Conservation (phyloP, 805 yeast genomes). For the Monosporozyma aquatica region DNA sequence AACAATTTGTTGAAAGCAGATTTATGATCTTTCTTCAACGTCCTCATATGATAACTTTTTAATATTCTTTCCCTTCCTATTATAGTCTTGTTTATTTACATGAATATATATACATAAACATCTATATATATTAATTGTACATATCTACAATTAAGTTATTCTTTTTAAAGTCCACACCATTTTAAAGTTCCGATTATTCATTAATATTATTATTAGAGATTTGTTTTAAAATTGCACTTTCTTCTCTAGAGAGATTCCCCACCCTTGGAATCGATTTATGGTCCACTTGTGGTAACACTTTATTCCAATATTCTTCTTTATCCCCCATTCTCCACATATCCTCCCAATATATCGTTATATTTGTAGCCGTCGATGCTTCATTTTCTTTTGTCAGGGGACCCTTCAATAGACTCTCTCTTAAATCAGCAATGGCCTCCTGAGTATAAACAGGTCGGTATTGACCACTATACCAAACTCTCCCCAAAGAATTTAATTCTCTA, state of each 20-base stretch:
- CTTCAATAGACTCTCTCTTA: conserved; percentile 29
- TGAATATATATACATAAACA: neutral
- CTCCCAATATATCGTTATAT: conserved; percentile 68
- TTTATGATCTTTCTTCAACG: conserved; percentile 39
- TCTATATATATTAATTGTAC: neutral
- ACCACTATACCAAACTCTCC: conserved; percentile 78
- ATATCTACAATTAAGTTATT: no score
- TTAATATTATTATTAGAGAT: conserved; percentile 30
- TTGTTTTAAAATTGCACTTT: conserved; percentile 55
- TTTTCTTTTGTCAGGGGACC: no score
- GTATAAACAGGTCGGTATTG: conserved; percentile 85
- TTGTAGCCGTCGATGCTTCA: no score
- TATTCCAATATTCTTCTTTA: conserved; percentile 54
- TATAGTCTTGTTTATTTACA: neutral
- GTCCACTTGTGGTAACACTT: conserved; percentile 37
- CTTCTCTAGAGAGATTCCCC: conserved; percentile 52
- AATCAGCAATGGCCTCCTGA: conserved; percentile 86
- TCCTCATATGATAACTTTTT: no score
- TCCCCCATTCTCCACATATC: conserved; percentile 82
- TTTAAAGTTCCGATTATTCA: no score
- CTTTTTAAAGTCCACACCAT: no score
- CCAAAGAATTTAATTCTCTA: conserved; percentile 65
- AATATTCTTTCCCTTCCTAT: neutral
- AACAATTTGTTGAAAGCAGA: conserved; percentile 84
- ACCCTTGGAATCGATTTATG: conserved; percentile 52